Evolutionary conservation across 176 grass and related monocot genomes (phyloP), one percentile per base, ranked within the genome.

Genomic region (Oryza glumipatula): DNA sequence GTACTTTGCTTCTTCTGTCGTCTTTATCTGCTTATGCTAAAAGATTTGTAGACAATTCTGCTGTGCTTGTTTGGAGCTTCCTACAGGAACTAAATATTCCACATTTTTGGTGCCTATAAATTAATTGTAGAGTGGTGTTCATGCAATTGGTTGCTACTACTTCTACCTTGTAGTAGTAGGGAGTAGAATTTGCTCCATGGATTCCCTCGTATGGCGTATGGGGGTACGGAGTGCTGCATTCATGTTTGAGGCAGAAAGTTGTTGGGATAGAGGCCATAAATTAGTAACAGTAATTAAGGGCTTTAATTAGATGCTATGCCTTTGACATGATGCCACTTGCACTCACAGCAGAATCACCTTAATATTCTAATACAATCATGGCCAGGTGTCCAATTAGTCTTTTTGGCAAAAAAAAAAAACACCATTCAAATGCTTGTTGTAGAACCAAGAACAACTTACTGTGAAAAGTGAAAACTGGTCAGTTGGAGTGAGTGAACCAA

Each of bases 1-100:
- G 77, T 73, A 82, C 73, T 78, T 78, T 82, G 88, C 88, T 86
- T 90, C 35, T 14, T 45, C 45, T 26, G 60, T 3, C 49, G 79
- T 82, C 84, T 58, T 58, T 23, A 78, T 73, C 60, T 82, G 83
- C 36, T 72, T 68, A 26, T 72, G 30, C 76, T 46, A 14, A 38
- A 60, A 23, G 26, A 39, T 28, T 41, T 41, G 39, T 66, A 70
- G 9, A 47, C 1, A 45, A 82, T 82, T 86, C 43, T 89, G 22
- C 58, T 23, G 3, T 63, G 0, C 7, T 26, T 5, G 16, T 90
- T 47, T 86, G 73, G 67, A 86, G 45, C 72, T 60, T 86, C 82
- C 28, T 86, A 78, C 45, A 67, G 54, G 44, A 67, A 41, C 32
- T 36, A 54, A 69, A 5, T 7, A 41, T 41, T 58, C 65, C 54